Evolutionary conservation across 371 early-diverging fungal genomes (phyloP).

Genomic region (Circinella minor): DNA sequence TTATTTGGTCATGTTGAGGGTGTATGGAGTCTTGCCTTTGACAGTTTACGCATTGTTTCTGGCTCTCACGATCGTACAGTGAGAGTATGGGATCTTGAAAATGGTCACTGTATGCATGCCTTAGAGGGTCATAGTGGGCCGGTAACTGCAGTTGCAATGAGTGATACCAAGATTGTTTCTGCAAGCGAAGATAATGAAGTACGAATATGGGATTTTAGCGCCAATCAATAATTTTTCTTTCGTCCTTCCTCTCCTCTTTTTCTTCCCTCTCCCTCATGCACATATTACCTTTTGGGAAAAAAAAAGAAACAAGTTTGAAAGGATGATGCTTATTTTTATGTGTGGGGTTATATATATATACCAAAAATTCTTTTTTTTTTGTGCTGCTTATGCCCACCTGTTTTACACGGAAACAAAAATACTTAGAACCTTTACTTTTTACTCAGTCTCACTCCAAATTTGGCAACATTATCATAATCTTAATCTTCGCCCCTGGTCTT

Average conservation of each 20-base stretch:
- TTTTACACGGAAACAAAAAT: no score
- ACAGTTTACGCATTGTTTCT: constrained; percentile 89
- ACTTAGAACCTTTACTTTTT: no score
- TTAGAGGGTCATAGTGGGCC: constrained; percentile 71
- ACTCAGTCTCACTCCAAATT: no score
- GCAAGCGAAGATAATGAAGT: constrained; percentile 87
- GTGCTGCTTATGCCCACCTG: no score
- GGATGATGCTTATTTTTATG: no score
- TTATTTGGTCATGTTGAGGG: constrained; percentile 93
- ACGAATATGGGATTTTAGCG: constrained; percentile 80
- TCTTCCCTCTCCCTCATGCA: not conserved
- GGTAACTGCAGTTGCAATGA: constrained; percentile 77
- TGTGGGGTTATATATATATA: no score
- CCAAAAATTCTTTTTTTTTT: no score
- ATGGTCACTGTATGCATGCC: constrained; percentile 80
- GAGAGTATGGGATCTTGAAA: constrained; percentile 95
- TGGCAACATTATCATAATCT: no score
- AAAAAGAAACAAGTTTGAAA: no score
- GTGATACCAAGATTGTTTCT: constrained; percentile 87
- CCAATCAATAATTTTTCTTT: not conserved
- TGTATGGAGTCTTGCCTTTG: constrained; percentile 88
- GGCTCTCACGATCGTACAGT: constrained; percentile 90
- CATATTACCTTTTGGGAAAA: no score
- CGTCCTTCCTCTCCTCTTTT: not conserved
- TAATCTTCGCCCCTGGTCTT: no score